Conservation (phyloP, 2,329 filamentous ascomycete genomes). For the Microcyclospora pomicola region DNA sequence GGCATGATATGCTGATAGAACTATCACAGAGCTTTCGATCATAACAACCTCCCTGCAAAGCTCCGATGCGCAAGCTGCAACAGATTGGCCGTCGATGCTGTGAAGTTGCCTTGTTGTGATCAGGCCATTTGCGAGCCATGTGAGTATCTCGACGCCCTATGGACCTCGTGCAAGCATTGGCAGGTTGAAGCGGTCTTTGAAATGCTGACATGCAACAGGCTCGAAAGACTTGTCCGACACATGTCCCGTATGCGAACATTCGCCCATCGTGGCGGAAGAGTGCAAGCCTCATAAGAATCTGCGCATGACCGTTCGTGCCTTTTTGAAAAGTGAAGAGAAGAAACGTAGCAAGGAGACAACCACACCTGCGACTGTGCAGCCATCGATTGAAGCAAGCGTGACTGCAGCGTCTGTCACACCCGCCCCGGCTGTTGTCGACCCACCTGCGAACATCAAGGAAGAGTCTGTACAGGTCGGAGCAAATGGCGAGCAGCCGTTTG, state of each 20-base stretch:
- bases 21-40: too few species aligned
- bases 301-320: constrained; percentile 84
- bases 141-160: constrained; percentile 38
- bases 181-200: too few species aligned
- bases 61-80: constrained; percentile 89
- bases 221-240: constrained; percentile 34
- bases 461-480: background rate
- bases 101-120: constrained; percentile 85
- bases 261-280: constrained; percentile 69
- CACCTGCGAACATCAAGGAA: constrained; percentile 1
- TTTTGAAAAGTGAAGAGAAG: constrained; percentile 80
- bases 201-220: constrained; percentile 11
- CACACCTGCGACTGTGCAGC: constrained; percentile 7
- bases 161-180: background rate
- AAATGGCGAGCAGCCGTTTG: background rate
- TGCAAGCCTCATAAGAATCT: constrained; percentile 82
- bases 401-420: constrained; percentile 3
- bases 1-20: too few species aligned
- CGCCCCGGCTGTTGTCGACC: constrained; percentile 29
- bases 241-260: constrained; percentile 89
- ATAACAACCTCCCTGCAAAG: constrained; percentile 59
- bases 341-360: constrained; percentile 21
- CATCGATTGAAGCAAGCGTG: background rate
- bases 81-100: constrained; percentile 79
- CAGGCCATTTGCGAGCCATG: constrained; percentile 86